Conservation (phyloP, 345 rosid genomes). For the Moringa oleifera region DNA sequence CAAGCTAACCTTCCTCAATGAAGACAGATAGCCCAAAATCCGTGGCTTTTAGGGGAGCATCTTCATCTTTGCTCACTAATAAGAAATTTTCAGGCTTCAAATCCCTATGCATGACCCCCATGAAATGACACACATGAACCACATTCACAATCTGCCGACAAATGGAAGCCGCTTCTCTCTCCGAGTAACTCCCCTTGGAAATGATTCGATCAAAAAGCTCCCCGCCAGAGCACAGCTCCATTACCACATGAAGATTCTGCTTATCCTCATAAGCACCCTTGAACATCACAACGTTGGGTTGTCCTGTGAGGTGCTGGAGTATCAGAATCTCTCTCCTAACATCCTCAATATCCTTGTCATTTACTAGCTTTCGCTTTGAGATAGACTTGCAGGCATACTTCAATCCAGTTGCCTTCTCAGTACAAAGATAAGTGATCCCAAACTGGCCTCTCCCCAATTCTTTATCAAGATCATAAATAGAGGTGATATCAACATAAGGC, state of each 20-base stretch:
- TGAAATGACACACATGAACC: constrained; percentile 85
- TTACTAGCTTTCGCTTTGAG: constrained; percentile 52
- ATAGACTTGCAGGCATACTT: constrained; percentile 85
- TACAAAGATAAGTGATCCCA: constrained; percentile 68
- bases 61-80: constrained; percentile 42
- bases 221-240: constrained; percentile 96
- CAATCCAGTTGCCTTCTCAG: constrained; percentile 54
- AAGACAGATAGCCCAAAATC: constrained; percentile 91
- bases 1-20: constrained; percentile 68
- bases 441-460: constrained; percentile 87
- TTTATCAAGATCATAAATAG: constrained; percentile 47
- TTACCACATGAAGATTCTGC: constrained; percentile 58
- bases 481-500: constrained; percentile 51
- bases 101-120: constrained; percentile 93
- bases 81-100: constrained; percentile 96
- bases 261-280: constrained; percentile 74
- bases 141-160: constrained; percentile 75
- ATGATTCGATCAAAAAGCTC: constrained; percentile 89
- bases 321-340: constrained; percentile 73
- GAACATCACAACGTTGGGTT: constrained; percentile 85
- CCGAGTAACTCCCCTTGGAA: constrained; percentile 66
- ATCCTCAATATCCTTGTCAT: constrained; percentile 47
- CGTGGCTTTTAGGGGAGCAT: constrained; percentile 62
- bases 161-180: constrained; percentile 70
- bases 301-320: constrained; percentile 76